Evolutionary conservation across 176 grass and related monocot species (phyloP).

Genomic region (Dendrocalamus sinicus): DNA sequence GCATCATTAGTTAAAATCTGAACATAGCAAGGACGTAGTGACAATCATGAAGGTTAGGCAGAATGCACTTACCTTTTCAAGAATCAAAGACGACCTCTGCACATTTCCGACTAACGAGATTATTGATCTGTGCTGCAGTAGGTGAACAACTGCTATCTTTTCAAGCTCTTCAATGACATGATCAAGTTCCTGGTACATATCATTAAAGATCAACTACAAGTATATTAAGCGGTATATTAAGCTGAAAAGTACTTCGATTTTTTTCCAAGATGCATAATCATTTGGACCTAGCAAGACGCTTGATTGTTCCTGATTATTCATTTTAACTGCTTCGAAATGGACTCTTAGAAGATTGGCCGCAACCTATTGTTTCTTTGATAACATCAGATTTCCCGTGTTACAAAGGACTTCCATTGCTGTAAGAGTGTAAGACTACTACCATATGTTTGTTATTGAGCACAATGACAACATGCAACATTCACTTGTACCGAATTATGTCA

Average conservation of each 20-base stretch:
- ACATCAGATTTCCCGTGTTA: neutral
- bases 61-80: conserved; percentile 55
- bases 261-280: neutral
- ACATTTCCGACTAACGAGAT: conserved; percentile 73
- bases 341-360: neutral
- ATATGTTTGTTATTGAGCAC: neutral
- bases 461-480: neutral
- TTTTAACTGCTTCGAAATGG: neutral
- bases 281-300: neutral
- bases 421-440: neutral
- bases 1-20: neutral
- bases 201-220: neutral
- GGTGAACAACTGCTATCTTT: conserved; percentile 70
- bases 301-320: neutral
- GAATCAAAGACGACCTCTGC: conserved; percentile 60
- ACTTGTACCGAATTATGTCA: neutral
- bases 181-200: conserved; percentile 57
- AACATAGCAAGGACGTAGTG: neutral
- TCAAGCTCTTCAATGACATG: conserved; percentile 69
- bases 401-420: neutral
- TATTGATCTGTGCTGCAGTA: conserved; percentile 68
- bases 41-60: neutral
- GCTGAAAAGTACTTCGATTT: neutral
- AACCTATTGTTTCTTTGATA: neutral
- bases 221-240: conserved; percentile 14